Base-by-base conservation (phyloP, 106 monocot genomes). In the Apostasia ramifera region DNA sequence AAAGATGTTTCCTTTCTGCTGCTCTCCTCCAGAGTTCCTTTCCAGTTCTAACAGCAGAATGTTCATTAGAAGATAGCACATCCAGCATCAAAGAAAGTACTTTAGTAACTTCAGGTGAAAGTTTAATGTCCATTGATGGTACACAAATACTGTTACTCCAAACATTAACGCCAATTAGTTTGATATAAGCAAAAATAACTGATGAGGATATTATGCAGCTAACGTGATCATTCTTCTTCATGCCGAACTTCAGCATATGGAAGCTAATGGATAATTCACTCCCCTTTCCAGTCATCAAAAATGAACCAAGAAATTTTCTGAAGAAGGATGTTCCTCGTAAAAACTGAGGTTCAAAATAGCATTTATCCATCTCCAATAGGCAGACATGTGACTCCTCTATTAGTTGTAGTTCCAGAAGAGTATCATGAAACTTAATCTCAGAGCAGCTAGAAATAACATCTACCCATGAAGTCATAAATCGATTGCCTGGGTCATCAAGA, bases 11-110 rank as follows among this genome's bases (percentile, higher is more conserved):
- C 49, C 64, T 81, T 52, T 65, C 40, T 72, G 80, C 77, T 42
- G 86, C 86, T 72, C 74, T 69, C 66, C 63, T 89, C 89, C 89
- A 94, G 42, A 94, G 70, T 44, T 82, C 81, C 74, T 64, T 74
- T 3, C 86, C 89, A 44, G 61, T 87, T 26, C 84, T 74, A 40
- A 52, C 6, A 69, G 13, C 47, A 49, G 67, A 43, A 38, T 48
- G 8, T 50, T 65, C 61, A 51, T 61, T 63, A n/a, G 70, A 56
- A 47, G 72, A 72, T 15, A 81, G 48, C 43, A 83, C 56, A 77
- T 72, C 53, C 70, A 78, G 64, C 44, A 93, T 45, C 52, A 84
- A 53, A 47, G 71, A 3, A 67, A 93, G 8, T 3, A 63, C n/a
- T 64, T 79, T 86, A 49, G 82, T 71, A 47, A 75, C 41, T 6